Evolutionary conservation across 805 yeast species (phyloP).

Genomic region (Yarrowia sp.): DNA sequence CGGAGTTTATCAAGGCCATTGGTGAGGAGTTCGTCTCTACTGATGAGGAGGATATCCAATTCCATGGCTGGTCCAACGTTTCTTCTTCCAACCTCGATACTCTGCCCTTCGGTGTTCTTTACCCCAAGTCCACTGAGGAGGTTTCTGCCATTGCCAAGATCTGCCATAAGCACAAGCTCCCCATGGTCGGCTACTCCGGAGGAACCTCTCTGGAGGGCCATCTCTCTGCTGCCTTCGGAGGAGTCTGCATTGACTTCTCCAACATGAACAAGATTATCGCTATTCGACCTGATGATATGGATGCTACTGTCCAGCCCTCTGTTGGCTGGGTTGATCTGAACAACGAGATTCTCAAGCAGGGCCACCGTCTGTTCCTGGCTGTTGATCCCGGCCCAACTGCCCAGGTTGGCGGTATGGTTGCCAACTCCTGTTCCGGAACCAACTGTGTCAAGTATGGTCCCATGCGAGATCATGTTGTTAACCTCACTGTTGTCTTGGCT

Average conservation of each 20-base stretch:
- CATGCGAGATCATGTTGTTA: constrained; percentile 68
- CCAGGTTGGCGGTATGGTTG: constrained; percentile 72
- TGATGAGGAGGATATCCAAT: constrained; percentile 33
- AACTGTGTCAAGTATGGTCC: constrained; percentile 78
- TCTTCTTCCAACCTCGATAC: constrained; percentile 34
- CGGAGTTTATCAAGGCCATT: constrained; percentile 46
- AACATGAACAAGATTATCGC: constrained; percentile 56
- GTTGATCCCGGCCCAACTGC: constrained; percentile 83
- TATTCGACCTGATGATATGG: constrained; percentile 62
- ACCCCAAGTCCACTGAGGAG: constrained; percentile 62
- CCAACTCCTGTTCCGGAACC: constrained; percentile 76
- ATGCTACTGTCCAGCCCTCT: constrained; percentile 72
- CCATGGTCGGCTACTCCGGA: constrained; percentile 76
- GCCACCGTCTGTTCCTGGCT: constrained; percentile 56
- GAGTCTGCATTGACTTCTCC: constrained; percentile 58
- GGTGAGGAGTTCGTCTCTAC: constrained; percentile 50
- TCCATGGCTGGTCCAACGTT: constrained; percentile 36
- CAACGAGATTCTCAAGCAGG: constrained; percentile 46
- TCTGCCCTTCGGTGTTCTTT: constrained; percentile 54
- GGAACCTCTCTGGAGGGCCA: constrained; percentile 84
- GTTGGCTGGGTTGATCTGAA: constrained; percentile 74
- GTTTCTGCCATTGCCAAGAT: constrained; percentile 61
- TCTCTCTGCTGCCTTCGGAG: constrained; percentile 63
- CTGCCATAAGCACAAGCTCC: constrained; percentile 58
- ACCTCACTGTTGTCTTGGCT: constrained; percentile 69